phyloP scores from a whole-genome alignment of 306 rosid genomes.

The Hylodesmum podocarpum region DNA sequence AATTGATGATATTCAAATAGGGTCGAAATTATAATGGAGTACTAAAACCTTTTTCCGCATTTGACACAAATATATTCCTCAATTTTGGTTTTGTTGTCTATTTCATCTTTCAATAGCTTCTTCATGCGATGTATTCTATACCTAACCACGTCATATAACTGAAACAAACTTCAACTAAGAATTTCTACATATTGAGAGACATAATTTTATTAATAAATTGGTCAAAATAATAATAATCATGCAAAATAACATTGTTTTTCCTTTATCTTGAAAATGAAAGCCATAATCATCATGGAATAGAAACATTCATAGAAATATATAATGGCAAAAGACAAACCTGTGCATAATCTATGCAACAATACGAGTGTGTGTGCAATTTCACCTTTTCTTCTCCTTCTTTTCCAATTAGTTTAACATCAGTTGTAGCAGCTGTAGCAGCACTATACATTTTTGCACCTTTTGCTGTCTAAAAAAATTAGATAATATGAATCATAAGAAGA shows the following conservation, averaged over 20 bases:
- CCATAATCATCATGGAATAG: slow-evolving; percentile 6
- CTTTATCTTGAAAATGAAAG: slow-evolving; percentile 1
- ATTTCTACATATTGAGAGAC: slow-evolving; percentile 25
- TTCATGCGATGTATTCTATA: slow-evolving; percentile 75
- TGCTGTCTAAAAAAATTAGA: slow-evolving; percentile 51
- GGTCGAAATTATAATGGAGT: background rate
- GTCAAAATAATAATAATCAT: background rate
- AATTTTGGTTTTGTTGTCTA: slow-evolving; percentile 78
- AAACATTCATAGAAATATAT: background rate
- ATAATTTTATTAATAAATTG: slow-evolving; percentile 17
- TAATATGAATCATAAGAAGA: background rate
- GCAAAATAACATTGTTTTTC: background rate
- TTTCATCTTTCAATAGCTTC: slow-evolving; percentile 75
- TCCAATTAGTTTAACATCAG: slow-evolving; percentile 43
- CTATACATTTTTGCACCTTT: slow-evolving; percentile 78
- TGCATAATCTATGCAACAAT: slow-evolving; percentile 58
- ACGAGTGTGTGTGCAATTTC: slow-evolving; percentile 79
- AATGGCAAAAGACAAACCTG: slow-evolving; percentile 50
- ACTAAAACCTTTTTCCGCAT: slow-evolving; percentile 63
- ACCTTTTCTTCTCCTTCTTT: slow-evolving; percentile 84
- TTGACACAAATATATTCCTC: slow-evolving; percentile 69
- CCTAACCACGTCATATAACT: slow-evolving; percentile 76
- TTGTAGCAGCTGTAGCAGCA: slow-evolving; percentile 81
- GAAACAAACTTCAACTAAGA: slow-evolving; percentile 34
- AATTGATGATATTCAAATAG: background rate